phyloP scores from a whole-genome alignment of 371 early-diverging fungal species.

The Rhizopus stolonifer region DNA sequence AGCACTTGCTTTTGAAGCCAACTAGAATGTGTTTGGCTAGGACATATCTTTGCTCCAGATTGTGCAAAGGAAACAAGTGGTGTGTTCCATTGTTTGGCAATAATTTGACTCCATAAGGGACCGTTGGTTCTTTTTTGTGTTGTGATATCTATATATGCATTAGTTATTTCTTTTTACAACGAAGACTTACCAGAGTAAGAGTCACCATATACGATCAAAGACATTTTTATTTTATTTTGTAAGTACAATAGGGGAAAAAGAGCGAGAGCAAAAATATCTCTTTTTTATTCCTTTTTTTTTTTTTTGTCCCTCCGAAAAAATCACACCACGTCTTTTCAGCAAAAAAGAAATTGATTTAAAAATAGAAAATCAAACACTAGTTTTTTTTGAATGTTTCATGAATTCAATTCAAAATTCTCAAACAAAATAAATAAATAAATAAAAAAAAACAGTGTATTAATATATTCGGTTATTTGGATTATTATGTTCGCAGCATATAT shows the following conservation, averaged over 20 bases:
- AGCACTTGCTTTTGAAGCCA: slow-evolving; percentile 20
- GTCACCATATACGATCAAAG: slow-evolving; percentile 28
- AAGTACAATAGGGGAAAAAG: neutral
- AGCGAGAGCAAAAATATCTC: neutral
- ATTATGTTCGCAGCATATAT: too few species aligned
- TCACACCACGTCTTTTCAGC: neutral
- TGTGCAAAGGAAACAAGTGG: slow-evolving; percentile 30
- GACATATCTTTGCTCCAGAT: slow-evolving; percentile 29
- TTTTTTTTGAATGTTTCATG: too few species aligned
- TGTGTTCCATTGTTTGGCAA: slow-evolving; percentile 31
- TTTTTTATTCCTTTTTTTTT: too few species aligned
- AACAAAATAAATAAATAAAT: too few species aligned
- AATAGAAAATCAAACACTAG: neutral
- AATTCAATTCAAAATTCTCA: too few species aligned
- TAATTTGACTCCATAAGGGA: slow-evolving; percentile 39
- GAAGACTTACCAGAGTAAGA: slow-evolving; percentile 30
- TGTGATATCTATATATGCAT: slow-evolving; percentile 7
- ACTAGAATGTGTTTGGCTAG: slow-evolving; percentile 7
- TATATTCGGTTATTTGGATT: too few species aligned
- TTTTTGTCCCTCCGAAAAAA: neutral
- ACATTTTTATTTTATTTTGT: neutral
- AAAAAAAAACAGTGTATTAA: too few species aligned
- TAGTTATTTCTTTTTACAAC: neutral
- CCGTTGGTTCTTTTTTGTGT: slow-evolving; percentile 35
- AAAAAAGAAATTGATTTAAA: too few species aligned